Conservation (phyloP, 257 asterid genomes). For the Nicotiana tabacum region DNA sequence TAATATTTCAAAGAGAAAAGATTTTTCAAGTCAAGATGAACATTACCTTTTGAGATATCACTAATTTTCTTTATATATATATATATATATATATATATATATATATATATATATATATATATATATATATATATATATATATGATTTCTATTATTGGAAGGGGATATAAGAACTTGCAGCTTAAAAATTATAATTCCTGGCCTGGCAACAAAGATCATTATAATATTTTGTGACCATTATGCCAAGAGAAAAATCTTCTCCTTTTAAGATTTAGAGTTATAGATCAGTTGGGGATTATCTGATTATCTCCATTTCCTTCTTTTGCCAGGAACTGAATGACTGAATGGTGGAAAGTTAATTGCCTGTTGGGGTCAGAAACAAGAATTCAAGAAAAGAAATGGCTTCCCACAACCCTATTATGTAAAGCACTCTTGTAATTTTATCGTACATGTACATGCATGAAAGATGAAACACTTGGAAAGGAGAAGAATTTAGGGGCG, state of each 20-base stretch:
- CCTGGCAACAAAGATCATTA: not conserved
- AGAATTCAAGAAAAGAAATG: slow-evolving; percentile 12
- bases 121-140: too few species aligned
- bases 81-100: too few species aligned
- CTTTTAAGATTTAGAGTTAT: not conserved
- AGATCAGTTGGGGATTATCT: not conserved
- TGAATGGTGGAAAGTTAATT: not conserved
- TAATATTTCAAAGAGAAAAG: too few species aligned
- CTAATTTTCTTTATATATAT: too few species aligned
- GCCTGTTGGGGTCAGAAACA: not conserved
- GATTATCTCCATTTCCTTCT: not conserved
- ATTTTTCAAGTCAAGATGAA: too few species aligned
- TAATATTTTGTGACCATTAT: not conserved
- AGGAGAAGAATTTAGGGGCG: not conserved
- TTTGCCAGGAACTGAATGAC: not conserved
- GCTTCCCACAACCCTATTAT: not conserved
- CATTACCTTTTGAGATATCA: too few species aligned
- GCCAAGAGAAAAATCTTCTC: not conserved
- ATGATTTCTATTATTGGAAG: too few species aligned
- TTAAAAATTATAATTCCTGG: too few species aligned
- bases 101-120: too few species aligned
- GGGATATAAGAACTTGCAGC: too few species aligned
- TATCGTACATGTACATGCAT: not conserved
- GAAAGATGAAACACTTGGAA: not conserved
- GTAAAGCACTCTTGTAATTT: not conserved